phyloP scores from a whole-genome alignment of 441 rosid genomes.

The Cnidoscolus chayamansa region DNA sequence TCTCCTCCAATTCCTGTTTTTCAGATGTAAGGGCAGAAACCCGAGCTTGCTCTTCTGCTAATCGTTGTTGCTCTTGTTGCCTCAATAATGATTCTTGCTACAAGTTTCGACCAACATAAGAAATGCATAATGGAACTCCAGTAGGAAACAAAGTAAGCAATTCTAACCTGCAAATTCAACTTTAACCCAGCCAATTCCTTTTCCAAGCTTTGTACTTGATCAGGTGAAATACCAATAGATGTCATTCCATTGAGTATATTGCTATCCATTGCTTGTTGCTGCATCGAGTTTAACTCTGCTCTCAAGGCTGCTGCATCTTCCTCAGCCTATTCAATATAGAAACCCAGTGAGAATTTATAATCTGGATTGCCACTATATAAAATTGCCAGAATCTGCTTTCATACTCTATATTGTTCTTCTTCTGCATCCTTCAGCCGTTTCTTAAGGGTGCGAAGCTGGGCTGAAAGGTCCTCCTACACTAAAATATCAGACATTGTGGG shows the following conservation, averaged over 20 bases:
- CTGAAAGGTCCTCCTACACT: slow-evolving; percentile 88
- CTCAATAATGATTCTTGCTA: slow-evolving; percentile 69
- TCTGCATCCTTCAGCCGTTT: slow-evolving; percentile 89
- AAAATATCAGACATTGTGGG: slow-evolving; percentile 28
- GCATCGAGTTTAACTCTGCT: slow-evolving; percentile 70
- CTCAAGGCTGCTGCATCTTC: slow-evolving; percentile 89
- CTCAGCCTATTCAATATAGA: slow-evolving; percentile 66
- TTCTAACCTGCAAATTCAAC: slow-evolving; percentile 67
- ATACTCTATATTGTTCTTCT: slow-evolving; percentile 88
- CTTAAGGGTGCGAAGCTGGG: slow-evolving; percentile 87
- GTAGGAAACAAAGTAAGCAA: slow-evolving; percentile 11
- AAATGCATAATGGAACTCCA: slow-evolving; percentile 21
- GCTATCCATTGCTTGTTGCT: slow-evolving; percentile 54
- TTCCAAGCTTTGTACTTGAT: slow-evolving; percentile 51
- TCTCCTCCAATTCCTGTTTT: slow-evolving; percentile 75
- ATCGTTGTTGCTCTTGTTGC: slow-evolving; percentile 57
- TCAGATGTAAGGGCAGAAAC: slow-evolving; percentile 61
- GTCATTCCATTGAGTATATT: slow-evolving; percentile 40
- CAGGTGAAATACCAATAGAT: slow-evolving; percentile 36
- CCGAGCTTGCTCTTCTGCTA: slow-evolving; percentile 62
- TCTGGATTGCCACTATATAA: neutral
- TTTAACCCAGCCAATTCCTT: slow-evolving; percentile 58
- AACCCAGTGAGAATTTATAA: slow-evolving; percentile 19
- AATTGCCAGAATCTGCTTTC: slow-evolving; percentile 27
- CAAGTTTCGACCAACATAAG: slow-evolving; percentile 31